Evolutionary conservation across 345 rosid genomes (phyloP).

Genomic region (Pugionium dolabratum): DNA sequence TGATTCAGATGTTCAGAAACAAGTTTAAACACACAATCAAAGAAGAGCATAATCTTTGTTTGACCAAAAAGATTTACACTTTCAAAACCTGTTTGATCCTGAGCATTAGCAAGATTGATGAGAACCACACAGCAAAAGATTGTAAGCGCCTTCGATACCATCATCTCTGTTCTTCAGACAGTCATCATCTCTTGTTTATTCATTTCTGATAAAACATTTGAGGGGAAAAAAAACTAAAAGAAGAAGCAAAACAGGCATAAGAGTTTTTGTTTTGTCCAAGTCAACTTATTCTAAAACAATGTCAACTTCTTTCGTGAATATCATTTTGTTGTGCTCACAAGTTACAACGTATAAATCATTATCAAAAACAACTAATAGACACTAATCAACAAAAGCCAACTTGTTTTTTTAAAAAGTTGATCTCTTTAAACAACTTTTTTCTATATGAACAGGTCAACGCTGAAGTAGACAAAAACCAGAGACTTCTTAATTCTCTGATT

Average conservation of each 20-base stretch:
- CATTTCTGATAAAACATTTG: conserved; percentile 3
- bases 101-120: conserved; percentile 30
- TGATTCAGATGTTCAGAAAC: conserved; percentile 22
- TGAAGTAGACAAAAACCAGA: conserved; percentile 22
- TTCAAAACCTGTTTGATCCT: conserved; percentile 42
- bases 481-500: conserved; percentile 13
- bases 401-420: conserved; percentile 12
- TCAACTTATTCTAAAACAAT: conserved; percentile 29
- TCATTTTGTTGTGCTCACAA: conserved; percentile 38
- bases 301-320: conserved; percentile 29
- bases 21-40: not conserved
- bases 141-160: conserved; percentile 2
- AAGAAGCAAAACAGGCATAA: not conserved
- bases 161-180: conserved; percentile 23
- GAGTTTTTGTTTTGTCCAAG: conserved; percentile 24
- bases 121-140: conserved; percentile 25
- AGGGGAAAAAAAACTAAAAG: not conserved
- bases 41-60: conserved; percentile 11
- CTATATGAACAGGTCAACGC: conserved; percentile 35
- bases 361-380: conserved; percentile 31
- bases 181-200: conserved; percentile 30
- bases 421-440: conserved; percentile 19
- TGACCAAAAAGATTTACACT: conserved; percentile 17
- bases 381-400: conserved; percentile 27
- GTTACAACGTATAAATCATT: conserved; percentile 30